phyloP scores from a whole-genome alignment of 345 rosid species.

The Cardamine chenopodiifolia region DNA sequence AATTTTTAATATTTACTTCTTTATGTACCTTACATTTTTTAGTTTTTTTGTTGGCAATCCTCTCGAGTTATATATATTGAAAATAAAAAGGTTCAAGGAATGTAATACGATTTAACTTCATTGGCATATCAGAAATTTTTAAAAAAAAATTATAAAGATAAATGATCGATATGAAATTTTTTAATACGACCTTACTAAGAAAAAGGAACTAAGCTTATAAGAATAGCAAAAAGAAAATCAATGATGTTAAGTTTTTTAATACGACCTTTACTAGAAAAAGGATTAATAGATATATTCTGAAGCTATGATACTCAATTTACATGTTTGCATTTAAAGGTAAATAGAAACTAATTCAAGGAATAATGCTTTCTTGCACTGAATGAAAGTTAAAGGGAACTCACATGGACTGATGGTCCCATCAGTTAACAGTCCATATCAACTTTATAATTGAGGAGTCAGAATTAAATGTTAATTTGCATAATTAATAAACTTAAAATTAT shows the following conservation, averaged over 20 bases:
- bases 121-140: neutral
- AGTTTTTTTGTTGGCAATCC: neutral
- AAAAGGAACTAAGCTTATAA: neutral
- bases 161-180: neutral
- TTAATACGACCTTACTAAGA: neutral
- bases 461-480: neutral
- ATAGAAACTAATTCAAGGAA: neutral
- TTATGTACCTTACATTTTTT: neutral
- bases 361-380: conserved; percentile 19
- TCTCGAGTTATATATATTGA: neutral
- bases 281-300: neutral
- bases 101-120: neutral
- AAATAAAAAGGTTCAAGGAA: neutral
- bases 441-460: neutral
- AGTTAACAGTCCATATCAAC: conserved; percentile 34
- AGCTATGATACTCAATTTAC: neutral
- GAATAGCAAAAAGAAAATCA: neutral
- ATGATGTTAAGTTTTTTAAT: neutral
- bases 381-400: conserved; percentile 7
- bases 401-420: conserved; percentile 27
- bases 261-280: neutral
- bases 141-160: neutral
- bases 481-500: neutral
- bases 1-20: neutral
- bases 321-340: conserved; percentile 6